These are phyloP conservation scores for Gnaphalium uliginosum DNA, from an alignment of 129 eudicot species.

Conservation along the genomic window DNA sequence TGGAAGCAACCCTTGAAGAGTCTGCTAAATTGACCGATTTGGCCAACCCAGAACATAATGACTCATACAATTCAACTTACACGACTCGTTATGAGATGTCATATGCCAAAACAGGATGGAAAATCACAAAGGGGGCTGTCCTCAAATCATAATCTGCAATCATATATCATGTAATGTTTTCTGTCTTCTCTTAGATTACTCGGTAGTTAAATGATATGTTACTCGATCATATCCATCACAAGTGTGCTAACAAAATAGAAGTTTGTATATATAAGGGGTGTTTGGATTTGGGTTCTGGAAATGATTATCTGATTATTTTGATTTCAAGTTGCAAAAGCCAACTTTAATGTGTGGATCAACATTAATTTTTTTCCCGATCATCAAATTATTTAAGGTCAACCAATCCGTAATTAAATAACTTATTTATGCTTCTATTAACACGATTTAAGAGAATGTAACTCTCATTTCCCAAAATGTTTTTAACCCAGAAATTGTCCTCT, in stretches of 20 bases:
- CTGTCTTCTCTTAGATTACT: slow-evolving; percentile 21
- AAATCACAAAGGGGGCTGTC: slow-evolving; percentile 90
- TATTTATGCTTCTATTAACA: too few relatives aligned
- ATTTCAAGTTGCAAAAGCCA: not conserved
- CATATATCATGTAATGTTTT: slow-evolving; percentile 14
- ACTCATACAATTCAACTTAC: slow-evolving; percentile 77
- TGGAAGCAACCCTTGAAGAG: slow-evolving; percentile 95
- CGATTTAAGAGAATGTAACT: not conserved
- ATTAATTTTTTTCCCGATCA: not conserved
- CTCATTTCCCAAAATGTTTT: not conserved
- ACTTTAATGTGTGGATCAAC: not conserved
- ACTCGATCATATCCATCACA: not conserved
- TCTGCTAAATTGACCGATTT: slow-evolving; percentile 73
- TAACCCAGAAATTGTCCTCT: not conserved
- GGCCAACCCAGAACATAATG: slow-evolving; percentile 65
- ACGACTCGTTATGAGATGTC: slow-evolving; percentile 90
- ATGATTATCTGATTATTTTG: not conserved
- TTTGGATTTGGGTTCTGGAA: slow-evolving; percentile 2
- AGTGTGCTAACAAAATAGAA: slow-evolving; percentile 12
- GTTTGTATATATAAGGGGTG: slow-evolving; percentile 26
- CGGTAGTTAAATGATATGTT: slow-evolving; percentile 13
- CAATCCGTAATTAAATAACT: too few relatives aligned
- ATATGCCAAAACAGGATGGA: slow-evolving; percentile 63
- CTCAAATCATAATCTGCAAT: slow-evolving; percentile 56
- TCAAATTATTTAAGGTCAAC: not conserved